Evolutionary conservation across 176 grass and related monocot genomes (phyloP).

Genomic region (Guadua angustifolia): DNA sequence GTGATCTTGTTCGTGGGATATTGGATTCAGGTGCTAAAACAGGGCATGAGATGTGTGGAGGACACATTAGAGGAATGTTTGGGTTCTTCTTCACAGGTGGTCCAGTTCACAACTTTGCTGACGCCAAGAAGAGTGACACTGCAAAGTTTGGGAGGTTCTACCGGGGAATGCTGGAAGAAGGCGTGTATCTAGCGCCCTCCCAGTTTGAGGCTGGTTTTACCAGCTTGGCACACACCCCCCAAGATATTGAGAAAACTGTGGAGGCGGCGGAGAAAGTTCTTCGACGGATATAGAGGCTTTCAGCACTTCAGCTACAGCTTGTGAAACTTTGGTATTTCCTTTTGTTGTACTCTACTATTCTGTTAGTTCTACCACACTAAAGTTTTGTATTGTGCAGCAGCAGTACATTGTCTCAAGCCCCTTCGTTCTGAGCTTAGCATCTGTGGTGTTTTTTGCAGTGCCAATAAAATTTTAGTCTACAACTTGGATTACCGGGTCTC

Average conservation of each 20-base stretch:
- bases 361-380: conserved; percentile 24
- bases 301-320: neutral
- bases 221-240: conserved; percentile 81
- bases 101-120: conserved; percentile 82
- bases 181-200: conserved; percentile 89
- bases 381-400: conserved; percentile 53
- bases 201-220: conserved; percentile 97
- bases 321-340: neutral
- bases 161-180: conserved; percentile 94
- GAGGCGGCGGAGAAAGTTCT: conserved; percentile 89
- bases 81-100: conserved; percentile 82
- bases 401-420: conserved; percentile 27
- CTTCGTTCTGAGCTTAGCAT: conserved; percentile 10
- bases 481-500: neutral
- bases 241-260: conserved; percentile 77
- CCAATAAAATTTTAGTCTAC: conserved; percentile 5
- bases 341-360: conserved; percentile 31
- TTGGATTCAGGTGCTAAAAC: conserved; percentile 68
- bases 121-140: conserved; percentile 87
- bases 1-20: conserved; percentile 72
- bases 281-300: conserved; percentile 55
- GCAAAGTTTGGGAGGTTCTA: conserved; percentile 90
- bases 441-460: conserved; percentile 28
- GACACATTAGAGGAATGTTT: conserved; percentile 92
- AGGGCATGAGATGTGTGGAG: conserved; percentile 94